Evolutionary conservation across 1,284 basidiomycete species (phyloP), one percentile per base, ranked within the genome.

Genomic region (Bjerkandera adusta): DNA sequence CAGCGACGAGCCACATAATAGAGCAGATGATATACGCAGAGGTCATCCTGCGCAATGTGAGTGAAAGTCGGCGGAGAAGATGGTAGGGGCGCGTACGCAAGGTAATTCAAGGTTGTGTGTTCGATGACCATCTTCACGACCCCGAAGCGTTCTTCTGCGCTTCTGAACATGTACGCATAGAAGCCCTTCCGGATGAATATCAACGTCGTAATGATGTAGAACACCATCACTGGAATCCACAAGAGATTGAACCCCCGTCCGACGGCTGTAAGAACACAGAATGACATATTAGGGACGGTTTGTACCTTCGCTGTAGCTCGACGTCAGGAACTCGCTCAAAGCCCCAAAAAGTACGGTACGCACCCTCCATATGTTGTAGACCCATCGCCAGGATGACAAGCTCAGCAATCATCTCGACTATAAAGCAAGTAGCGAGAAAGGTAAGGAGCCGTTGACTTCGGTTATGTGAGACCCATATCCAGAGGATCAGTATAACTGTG

Each of bases 391-490:
- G 38, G 22, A 61, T 48, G 34, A 59, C 56, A 0, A 46, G 25
- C 4, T 57, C 39, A 11, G 57, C 55, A 10, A 39, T 45, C 10
- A 41, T 47, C 4, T 57, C 50, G 33, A 57, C 54, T 12, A 50
- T 21, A 35, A 57, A 61, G 29, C 45, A 48, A 13, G 34, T 22
- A 30, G 47, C 29, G 35, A 57, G 47, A 15, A 51, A n/a, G 21
- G 46, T 46, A 1, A 61, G 51, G 4, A 61, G 48, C 20, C 40
- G 43, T 13, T 49, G 49, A 27, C 51, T 58, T 42, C 56, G 56
- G 49, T 56, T 57, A 43, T 57, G 59, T 29, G 58, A 50, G 22
- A 61, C 54, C 39, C 59, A 58, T 15, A 61, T 61, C 59, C 59
- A 61, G 7, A 61, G 43, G 1, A 59, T 45, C 18, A 61, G 36